Evolutionary conservation across 2,329 filamentous ascomycete genomes (phyloP), one percentile per base, ranked within the genome.

Genomic region (Trichophyton rubrum): DNA sequence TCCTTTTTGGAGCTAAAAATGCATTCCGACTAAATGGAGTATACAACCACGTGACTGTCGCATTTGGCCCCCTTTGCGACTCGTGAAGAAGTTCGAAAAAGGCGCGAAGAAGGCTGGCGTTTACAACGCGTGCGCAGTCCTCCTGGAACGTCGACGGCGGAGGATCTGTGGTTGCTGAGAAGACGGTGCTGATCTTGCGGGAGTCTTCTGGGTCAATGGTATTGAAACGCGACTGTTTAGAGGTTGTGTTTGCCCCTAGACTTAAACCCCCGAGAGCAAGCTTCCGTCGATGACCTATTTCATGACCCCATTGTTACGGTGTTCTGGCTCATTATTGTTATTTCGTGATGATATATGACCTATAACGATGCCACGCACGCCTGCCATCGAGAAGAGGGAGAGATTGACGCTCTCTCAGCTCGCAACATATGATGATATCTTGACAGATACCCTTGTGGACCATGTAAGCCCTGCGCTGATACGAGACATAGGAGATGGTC

Each of bases 401-500:
- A 84, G 85, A 64, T 80, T 99, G 68, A 96, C 90, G 6, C 80
- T 97, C 67, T 85, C 86, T 63, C 91, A 95, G 79, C 78, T 99
- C 68, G 87, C 90, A 35, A 87, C 87, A 57, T 97, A 97, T 78
- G 93, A 99, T 76, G 93, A 99, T 74, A 86, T 97, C 65, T 80
- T 95, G 64, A 99, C 93, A 6, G 93, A 99, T 81, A 88, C 89
- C 66, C 84, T 99, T 59, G 86, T 99, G 63, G 93, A 99, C 75
- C 90, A 92, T 77, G 92, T 96, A 82, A 76, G 88, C 81, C 62
- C 60, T 45, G 61, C 30, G 11, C 3, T 38, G 6, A n/a, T 35
- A 2, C 20, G 38, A n/a, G 17, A 2, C 40, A 24, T 13, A 24
- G 8, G 24, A 30, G 45, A 7, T 15, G 5, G n/a, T n/a, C 4